Evolutionary conservation across 108 stramenopile species (phyloP).

Genomic region (Aurantiochytrium sp.): DNA sequence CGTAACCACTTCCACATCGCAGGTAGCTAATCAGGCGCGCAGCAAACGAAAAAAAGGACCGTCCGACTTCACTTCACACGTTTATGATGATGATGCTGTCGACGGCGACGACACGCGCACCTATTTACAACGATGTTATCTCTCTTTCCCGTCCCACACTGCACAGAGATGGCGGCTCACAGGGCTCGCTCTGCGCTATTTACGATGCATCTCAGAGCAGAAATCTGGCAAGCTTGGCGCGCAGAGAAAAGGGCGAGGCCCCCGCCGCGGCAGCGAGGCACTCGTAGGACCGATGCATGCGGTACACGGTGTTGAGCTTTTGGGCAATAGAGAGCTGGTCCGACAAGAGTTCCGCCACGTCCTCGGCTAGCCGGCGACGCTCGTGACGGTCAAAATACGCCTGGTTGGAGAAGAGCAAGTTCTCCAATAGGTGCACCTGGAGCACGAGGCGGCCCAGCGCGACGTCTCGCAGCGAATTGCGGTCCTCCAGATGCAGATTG

Average conservation of each 20-base stretch:
- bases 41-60: too few relatives aligned
- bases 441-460: not conserved
- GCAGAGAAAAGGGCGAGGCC: not conserved
- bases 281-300: slow-evolving; percentile 31
- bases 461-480: not conserved
- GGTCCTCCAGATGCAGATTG: slow-evolving; percentile 21
- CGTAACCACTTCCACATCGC: slow-evolving; percentile 15
- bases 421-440: slow-evolving; percentile 11
- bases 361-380: slow-evolving; percentile 30
- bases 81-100: too few relatives aligned
- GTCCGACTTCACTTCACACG: too few relatives aligned
- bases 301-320: slow-evolving; percentile 32
- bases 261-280: not conserved
- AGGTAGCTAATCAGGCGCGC: too few relatives aligned
- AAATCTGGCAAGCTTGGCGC: not conserved
- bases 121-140: too few relatives aligned
- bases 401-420: not conserved
- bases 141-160: too few relatives aligned
- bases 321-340: slow-evolving; percentile 28
- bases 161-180: too few relatives aligned
- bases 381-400: slow-evolving; percentile 29
- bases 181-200: too few relatives aligned
- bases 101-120: too few relatives aligned
- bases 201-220: too few relatives aligned
- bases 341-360: slow-evolving; percentile 20